Evolutionary conservation across 768 basidiomycete species (phyloP).

Genomic region (Imleria badia): DNA sequence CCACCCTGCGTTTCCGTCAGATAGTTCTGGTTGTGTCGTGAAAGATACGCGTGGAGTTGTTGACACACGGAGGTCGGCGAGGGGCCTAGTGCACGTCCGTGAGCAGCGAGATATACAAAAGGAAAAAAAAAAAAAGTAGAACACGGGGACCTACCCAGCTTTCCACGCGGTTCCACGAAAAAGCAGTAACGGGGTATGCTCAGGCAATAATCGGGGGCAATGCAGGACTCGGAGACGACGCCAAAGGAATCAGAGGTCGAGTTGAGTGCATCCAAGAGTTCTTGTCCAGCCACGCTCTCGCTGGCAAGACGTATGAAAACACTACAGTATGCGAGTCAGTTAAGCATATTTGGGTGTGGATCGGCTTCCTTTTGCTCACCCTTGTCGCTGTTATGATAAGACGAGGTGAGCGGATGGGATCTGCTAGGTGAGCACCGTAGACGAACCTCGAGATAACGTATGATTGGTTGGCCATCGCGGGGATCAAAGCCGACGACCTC

Average conservation of each 20-base stretch:
- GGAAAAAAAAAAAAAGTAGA: no score
- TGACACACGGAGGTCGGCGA: slow-evolving; percentile 2
- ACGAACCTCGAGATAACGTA: slow-evolving; percentile 26
- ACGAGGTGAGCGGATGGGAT: neutral
- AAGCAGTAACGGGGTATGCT: slow-evolving; percentile 18
- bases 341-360: neutral
- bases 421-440: neutral
- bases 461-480: slow-evolving; percentile 19
- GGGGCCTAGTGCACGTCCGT: neutral
- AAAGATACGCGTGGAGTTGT: slow-evolving; percentile 8
- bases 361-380: slow-evolving; percentile 8
- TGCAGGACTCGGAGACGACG: slow-evolving; percentile 20
- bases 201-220: slow-evolving; percentile 19
- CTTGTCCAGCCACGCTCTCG: slow-evolving; percentile 23
- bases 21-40: slow-evolving; percentile 17
- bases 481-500: slow-evolving; percentile 24
- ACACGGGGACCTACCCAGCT: slow-evolving; percentile 5
- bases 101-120: neutral
- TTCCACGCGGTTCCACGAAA: slow-evolving; percentile 17
- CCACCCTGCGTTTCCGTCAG: slow-evolving; percentile 5
- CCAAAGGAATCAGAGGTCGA: slow-evolving; percentile 19
- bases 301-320: slow-evolving; percentile 19
- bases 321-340: neutral
- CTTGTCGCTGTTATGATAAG: slow-evolving; percentile 14
- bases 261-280: slow-evolving; percentile 17